Conservation (phyloP, 257 asterid genomes). For the Eucommia ulmoides region DNA sequence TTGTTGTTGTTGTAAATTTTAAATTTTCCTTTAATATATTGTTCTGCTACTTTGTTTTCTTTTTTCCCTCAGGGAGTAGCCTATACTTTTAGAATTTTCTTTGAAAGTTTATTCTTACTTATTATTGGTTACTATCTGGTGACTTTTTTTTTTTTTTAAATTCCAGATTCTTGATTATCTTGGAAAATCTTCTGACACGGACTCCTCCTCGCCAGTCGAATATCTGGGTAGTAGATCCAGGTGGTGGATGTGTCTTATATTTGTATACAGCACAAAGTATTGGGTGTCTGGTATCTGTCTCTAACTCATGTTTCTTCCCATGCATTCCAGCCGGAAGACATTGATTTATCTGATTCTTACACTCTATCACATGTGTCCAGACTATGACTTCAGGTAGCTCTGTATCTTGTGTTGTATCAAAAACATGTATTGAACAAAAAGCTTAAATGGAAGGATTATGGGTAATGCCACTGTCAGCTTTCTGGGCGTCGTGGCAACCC, state of each 20-base stretch:
- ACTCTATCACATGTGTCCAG: constrained; percentile 90
- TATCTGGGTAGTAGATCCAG: constrained; percentile 66
- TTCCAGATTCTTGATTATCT: constrained; percentile 65
- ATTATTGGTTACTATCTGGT: too few relatives aligned
- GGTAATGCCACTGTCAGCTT: constrained; percentile 99
- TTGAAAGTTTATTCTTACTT: too few relatives aligned
- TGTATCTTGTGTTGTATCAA: constrained; percentile 25
- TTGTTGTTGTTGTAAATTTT: too few relatives aligned
- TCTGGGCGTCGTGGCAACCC: constrained; percentile 96
- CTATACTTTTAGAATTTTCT: too few relatives aligned
- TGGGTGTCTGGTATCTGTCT: constrained; percentile 4
- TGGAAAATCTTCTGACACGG: constrained; percentile 66
- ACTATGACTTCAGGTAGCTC: constrained; percentile 92
- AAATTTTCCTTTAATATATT: too few relatives aligned
- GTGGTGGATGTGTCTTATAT: constrained; percentile 29
- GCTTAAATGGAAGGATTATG: constrained; percentile 71
- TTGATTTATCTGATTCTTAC: constrained; percentile 84
- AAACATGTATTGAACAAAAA: constrained; percentile 5
- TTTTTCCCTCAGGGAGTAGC: too few relatives aligned
- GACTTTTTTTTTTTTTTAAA: constrained; percentile 3
- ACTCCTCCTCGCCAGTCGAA: constrained; percentile 75
- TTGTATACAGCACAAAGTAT: constrained; percentile 4
- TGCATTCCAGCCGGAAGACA: constrained; percentile 74
- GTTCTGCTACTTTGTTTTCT: too few relatives aligned
- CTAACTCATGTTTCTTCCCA: constrained; percentile 11